Evolutionary conservation across 2,329 filamentous ascomycete species (phyloP).

Genomic region (Xylariaceae sp.): DNA sequence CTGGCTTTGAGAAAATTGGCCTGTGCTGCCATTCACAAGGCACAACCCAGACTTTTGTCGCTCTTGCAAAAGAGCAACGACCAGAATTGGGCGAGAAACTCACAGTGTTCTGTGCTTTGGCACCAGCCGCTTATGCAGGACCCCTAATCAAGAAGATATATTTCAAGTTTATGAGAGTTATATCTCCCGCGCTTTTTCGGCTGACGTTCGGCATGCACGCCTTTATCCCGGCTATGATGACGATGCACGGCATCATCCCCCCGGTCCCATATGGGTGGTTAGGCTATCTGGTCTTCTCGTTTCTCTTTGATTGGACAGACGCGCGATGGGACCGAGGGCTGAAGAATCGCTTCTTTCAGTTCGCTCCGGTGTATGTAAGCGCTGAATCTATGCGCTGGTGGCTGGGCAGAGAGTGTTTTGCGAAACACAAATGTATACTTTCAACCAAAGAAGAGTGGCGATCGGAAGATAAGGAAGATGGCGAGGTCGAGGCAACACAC

Average conservation of each 20-base stretch:
- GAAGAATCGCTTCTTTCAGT: conserved; percentile 82
- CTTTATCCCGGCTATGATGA: conserved; percentile 93
- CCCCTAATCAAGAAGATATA: conserved; percentile 82
- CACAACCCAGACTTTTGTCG: conserved; percentile 83
- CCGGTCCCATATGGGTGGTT: conserved; percentile 70
- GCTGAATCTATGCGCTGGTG: conserved; percentile 94
- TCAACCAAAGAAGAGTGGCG: conserved; percentile 67
- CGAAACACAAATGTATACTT: conserved; percentile 78
- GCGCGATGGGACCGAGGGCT: conserved; percentile 77
- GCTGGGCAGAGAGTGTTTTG: conserved; percentile 81
- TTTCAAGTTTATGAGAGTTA: conserved; percentile 84
- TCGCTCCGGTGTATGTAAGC: conserved; percentile 85
- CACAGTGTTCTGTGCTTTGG: conserved; percentile 85
- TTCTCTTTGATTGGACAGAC: conserved; percentile 86
- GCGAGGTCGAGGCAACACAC: conserved; percentile 49
- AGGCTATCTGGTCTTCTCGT: conserved; percentile 85
- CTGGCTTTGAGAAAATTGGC: conserved; percentile 76
- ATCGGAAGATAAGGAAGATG: conserved; percentile 61
- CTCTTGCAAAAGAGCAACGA: conserved; percentile 82
- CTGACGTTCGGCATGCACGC: conserved; percentile 86
- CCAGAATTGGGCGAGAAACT: conserved; percentile 79
- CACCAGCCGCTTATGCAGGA: conserved; percentile 86
- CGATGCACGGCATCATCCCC: conserved; percentile 66
- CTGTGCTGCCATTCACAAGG: conserved; percentile 88
- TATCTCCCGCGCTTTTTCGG: conserved; percentile 72